Conservation (phyloP, 768 basidiomycete species). For the Candolleomyces efflorescens region DNA sequence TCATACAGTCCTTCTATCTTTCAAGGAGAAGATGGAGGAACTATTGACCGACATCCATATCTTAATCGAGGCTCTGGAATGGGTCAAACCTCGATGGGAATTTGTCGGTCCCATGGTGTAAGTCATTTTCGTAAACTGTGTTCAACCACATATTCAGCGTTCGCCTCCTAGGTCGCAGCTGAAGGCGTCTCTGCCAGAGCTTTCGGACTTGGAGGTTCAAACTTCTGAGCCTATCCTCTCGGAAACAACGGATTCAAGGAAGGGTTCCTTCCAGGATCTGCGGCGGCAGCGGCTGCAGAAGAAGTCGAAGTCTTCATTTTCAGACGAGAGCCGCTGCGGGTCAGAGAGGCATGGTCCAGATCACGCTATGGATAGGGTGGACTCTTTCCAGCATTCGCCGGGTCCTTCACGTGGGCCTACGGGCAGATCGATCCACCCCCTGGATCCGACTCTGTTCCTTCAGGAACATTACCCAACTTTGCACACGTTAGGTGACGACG, state of each 20-base stretch:
- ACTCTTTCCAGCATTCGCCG: too few relatives aligned
- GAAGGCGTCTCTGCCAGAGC: slow-evolving; percentile 8
- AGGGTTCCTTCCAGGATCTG: slow-evolving; percentile 7
- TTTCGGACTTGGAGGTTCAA: slow-evolving; percentile 1
- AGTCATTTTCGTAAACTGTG: slow-evolving; percentile 11
- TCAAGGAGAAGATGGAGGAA: slow-evolving; percentile 18
- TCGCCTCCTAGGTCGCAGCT: background rate
- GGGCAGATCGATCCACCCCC: background rate
- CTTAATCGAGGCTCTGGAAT: slow-evolving; percentile 43
- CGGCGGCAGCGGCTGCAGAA: slow-evolving; percentile 1
- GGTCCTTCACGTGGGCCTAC: too few relatives aligned
- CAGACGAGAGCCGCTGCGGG: background rate
- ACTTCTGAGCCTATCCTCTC: background rate
- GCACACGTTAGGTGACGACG: slow-evolving; percentile 8
- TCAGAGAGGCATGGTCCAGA: background rate
- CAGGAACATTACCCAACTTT: slow-evolving; percentile 4
- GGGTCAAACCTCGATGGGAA: slow-evolving; percentile 30
- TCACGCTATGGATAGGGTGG: too few relatives aligned
- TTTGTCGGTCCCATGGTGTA: slow-evolving; percentile 27
- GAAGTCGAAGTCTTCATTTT: background rate
- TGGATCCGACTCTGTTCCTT: background rate
- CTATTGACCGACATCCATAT: slow-evolving; percentile 33
- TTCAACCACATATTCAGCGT: background rate
- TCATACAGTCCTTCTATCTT: background rate
- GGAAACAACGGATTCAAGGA: background rate